Evolutionary conservation across 2,329 filamentous ascomycete species (phyloP).

Genomic region (Aspergillus sp.): DNA sequence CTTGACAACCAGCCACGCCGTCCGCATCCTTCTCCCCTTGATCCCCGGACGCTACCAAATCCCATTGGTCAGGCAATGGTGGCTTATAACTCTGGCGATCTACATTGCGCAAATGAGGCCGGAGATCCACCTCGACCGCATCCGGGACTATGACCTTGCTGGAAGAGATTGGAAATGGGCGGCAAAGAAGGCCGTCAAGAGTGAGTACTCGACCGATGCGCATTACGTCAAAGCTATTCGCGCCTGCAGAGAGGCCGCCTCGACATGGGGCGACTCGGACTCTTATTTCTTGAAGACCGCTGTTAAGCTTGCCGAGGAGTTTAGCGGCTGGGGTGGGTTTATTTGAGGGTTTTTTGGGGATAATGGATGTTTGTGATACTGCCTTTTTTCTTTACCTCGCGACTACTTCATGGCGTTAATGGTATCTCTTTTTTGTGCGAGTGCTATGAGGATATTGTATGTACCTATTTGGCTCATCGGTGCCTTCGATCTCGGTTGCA

Average conservation of each 20-base stretch:
- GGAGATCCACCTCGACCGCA: slow-evolving; percentile 63
- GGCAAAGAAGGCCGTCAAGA: slow-evolving; percentile 67
- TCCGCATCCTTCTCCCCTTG: slow-evolving; percentile 78
- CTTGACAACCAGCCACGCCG: slow-evolving; percentile 81
- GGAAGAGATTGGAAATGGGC: slow-evolving; percentile 76
- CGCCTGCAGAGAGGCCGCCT: slow-evolving; percentile 43
- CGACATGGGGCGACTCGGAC: slow-evolving; percentile 47
- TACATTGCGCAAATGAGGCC: slow-evolving; percentile 78
- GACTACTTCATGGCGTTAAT: background rate
- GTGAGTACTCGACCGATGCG: slow-evolving; percentile 67
- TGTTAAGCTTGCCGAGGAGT: slow-evolving; percentile 49
- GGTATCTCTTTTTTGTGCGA: background rate
- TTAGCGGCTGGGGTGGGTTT: slow-evolving; percentile 66
- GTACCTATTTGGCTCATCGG: background rate
- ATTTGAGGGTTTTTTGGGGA: slow-evolving; percentile 10
- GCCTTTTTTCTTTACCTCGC: background rate
- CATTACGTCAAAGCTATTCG: slow-evolving; percentile 84
- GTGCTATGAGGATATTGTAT: background rate
- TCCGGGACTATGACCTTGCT: slow-evolving; percentile 60
- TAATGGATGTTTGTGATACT: background rate
- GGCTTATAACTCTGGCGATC: slow-evolving; percentile 74
- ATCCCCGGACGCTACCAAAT: slow-evolving; percentile 73
- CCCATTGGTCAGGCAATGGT: slow-evolving; percentile 79
- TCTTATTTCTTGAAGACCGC: slow-evolving; percentile 51
- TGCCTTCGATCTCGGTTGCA: background rate